Evolutionary conservation across 2,329 filamentous ascomycete species (phyloP), one percentile per base, ranked within the genome.

Genomic region (Dryadomyces quercus-mongolicae): DNA sequence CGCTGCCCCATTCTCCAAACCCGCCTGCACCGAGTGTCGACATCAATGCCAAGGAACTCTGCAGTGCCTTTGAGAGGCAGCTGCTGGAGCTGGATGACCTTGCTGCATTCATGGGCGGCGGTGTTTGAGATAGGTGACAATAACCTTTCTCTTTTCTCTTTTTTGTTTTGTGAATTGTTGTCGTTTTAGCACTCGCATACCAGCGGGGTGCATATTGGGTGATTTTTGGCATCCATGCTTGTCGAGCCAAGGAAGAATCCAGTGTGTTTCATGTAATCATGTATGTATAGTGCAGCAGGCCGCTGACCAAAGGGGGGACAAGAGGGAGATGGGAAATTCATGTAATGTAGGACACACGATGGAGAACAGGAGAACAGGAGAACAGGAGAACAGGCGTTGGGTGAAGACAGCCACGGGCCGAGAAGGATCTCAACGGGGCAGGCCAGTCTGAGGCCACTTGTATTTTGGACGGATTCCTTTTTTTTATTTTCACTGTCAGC

Each of bases 91-190:
- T 82, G 7, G 78, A 82, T 57, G 78, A 82, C 60, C 71, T 82
- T 12, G 78, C 78, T 36, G 78, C 78, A 2, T 81, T 82, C 53
- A 82, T 82, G 78, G 78, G 78, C 20, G 78, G 78, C 20, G 78
- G 78, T 56, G 78, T 82, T 58, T 82, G 63, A 67, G 62, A 7
- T 2, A 7, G 20, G 18, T 9, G 31, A 31, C 15, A 22, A 31
- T 31, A 31, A 8, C 25, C 25, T 31, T 4, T 31, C 25, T 53
- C 48, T 40, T 36, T 5, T 54, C 38, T 45, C 9, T 34, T 21
- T 31, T 42, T 13, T 31, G 34, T 31, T 51, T 51, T 43, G 20
- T 50, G 20, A 25, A 42, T n/a, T 46, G 18, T 44, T 44, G 15
- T 20, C 18, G 16, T 42, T 42, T 50, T 49, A 6, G 6, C 21